Percentiles rank a stretch among this genome's conserved stretches.
Conservation (phyloP, 768 basidiomycete species). For the Serendipita sp. region DNA sequence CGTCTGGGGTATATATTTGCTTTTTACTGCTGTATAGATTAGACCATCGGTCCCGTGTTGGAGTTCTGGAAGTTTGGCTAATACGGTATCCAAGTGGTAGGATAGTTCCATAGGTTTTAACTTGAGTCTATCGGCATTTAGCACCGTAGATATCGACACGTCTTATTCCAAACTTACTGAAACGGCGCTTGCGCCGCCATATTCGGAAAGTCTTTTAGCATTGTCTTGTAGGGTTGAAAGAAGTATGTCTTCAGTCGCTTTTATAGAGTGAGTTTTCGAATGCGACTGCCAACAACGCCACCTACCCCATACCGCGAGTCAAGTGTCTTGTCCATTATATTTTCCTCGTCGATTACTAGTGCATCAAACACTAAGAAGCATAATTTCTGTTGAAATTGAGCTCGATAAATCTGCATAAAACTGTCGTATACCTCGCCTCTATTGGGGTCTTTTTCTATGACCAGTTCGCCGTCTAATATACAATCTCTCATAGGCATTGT, state of each 20-base stretch:
- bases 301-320: constrained; percentile 82
- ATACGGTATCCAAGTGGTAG: constrained; percentile 76
- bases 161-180: constrained; percentile 37
- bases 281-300: constrained; percentile 8
- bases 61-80: constrained; percentile 69
- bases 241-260: constrained; percentile 75
- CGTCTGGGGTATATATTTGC: constrained; percentile 59
- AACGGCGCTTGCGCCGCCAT: constrained; percentile 57
- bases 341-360: constrained; percentile 69
- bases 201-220: constrained; percentile 51
- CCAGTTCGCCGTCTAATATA: constrained; percentile 85
- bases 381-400: constrained; percentile 18
- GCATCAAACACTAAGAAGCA: constrained; percentile 87
- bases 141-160: too few relatives aligned
- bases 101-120: constrained; percentile 80
- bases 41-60: constrained; percentile 92
- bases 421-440: constrained; percentile 43
- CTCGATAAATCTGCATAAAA: not conserved
- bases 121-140: constrained; percentile 38
- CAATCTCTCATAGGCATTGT: constrained; percentile 56
- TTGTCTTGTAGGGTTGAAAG: constrained; percentile 59
- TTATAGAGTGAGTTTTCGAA: not conserved
- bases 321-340: constrained; percentile 70
- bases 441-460: constrained; percentile 69
- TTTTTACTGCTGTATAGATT: constrained; percentile 84